Evolutionary conservation across 2,329 filamentous ascomycete species (phyloP).

Genomic region (Talaromyces sp.): DNA sequence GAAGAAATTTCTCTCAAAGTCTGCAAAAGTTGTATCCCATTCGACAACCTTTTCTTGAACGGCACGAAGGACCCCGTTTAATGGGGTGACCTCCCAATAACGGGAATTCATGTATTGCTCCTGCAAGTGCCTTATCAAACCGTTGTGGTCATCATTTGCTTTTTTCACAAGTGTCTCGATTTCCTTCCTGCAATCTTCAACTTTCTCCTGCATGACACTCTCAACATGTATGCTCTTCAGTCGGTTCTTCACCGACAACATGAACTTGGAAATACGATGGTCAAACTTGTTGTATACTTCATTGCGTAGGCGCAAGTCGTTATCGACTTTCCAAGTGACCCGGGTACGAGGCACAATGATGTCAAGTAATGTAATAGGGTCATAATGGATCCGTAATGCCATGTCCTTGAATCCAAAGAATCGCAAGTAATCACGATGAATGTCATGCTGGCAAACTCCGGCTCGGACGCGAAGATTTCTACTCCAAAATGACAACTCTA

Average conservation of each 20-base stretch:
- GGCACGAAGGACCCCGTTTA: constrained; percentile 81
- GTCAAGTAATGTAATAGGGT: constrained; percentile 85
- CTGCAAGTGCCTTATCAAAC: constrained; percentile 71
- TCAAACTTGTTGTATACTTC: constrained; percentile 79
- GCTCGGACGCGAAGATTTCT: constrained; percentile 69
- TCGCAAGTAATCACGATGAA: constrained; percentile 84
- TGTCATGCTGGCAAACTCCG: constrained; percentile 79
- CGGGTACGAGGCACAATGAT: constrained; percentile 85
- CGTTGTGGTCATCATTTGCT: constrained; percentile 75
- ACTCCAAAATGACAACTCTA: constrained; percentile 97
- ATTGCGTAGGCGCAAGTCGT: constrained; percentile 87
- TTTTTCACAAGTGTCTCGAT: constrained; percentile 72
- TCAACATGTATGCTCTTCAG: constrained; percentile 87
- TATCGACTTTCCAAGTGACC: constrained; percentile 96
- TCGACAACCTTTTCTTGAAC: constrained; percentile 90
- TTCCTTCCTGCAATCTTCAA: constrained; percentile 73
- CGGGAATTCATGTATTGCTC: constrained; percentile 88
- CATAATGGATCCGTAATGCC: constrained; percentile 84
- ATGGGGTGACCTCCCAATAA: constrained; percentile 93
- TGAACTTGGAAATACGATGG: constrained; percentile 78
- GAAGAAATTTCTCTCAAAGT: constrained; percentile 90
- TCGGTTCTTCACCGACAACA: constrained; percentile 75
- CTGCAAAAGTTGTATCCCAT: constrained; percentile 85
- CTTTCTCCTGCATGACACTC: constrained; percentile 81
- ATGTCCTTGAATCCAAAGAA: constrained; percentile 88